Base-by-base conservation (phyloP, 352 stramenopile species). In the Halophytophthora polymorphica region DNA sequence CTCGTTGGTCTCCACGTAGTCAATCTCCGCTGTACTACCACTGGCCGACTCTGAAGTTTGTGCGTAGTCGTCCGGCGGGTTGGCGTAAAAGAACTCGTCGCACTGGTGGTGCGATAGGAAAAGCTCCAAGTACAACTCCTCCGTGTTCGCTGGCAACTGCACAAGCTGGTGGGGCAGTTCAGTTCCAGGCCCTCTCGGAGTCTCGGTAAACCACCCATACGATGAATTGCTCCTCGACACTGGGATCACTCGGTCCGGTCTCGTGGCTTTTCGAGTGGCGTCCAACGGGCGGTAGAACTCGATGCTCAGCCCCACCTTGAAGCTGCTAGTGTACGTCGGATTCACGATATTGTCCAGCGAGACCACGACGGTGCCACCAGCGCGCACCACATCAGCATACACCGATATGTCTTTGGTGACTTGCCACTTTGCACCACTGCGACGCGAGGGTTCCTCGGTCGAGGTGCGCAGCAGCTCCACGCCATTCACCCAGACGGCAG, bases 1-100 rank as follows among this genome's bases (percentile, higher is more conserved):
- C 6, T 12, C 29, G 29, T 6, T 34, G 12, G 29, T n/a, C n/a
- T n/a, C n/a, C n/a, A n/a, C n/a, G n/a, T n/a, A n/a, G n/a, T n/a
- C 22, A 41, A 55, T 37, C 17, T 60, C 19, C 1, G 42, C 39
- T 34, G 31, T 44, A 55, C 31, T 56, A 21, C 39, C 18, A 19
- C 48, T 65, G 8, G 13, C 71, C 66, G 33, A 77, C 86, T 7
- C 38, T 48, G 10, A 66, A 58, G 17, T 65, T 17, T 65, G 50
- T 37, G 38, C 33, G 21, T 60, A 55, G 12, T 64, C 50, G 22
- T 58, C 56, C 1, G 78, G 73, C 6, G 77, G 69, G 36, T 92
- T 92, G 2, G 69, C 56, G 58, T 90, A 92, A 52, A 70, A 82
- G 46, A 89, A 89, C 59, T 89, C 78, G 62, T 89, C 78, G 52